Evolutionary conservation across 1,284 basidiomycete species (phyloP).

Genomic region (Tetrapyrgos nigripes): DNA sequence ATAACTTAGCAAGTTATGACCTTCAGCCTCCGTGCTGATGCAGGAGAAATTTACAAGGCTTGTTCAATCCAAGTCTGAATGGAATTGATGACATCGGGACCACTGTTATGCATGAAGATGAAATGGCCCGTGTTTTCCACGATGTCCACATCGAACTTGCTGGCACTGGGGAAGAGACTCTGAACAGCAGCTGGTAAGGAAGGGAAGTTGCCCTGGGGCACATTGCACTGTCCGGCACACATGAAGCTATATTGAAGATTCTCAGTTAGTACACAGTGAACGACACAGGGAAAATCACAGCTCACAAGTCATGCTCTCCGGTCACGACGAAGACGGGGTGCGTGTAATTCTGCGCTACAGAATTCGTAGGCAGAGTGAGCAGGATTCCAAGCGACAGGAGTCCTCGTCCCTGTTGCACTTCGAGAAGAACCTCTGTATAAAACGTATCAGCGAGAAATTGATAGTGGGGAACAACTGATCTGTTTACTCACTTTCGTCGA

Average conservation of each 20-base stretch:
- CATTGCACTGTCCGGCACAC: slow-evolving; percentile 23
- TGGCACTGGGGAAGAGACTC: slow-evolving; percentile 22
- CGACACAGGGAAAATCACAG: slow-evolving; percentile 28
- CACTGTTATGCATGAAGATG: slow-evolving; percentile 26
- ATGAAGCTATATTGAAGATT: slow-evolving; percentile 18
- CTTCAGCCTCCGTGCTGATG: no score
- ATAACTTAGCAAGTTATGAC: not conserved
- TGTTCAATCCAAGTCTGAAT: slow-evolving; percentile 17
- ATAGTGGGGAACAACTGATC: no score
- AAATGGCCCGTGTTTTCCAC: slow-evolving; percentile 27
- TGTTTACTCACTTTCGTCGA: slow-evolving; percentile 30
- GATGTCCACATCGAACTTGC: slow-evolving; percentile 21
- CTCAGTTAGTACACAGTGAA: not conserved
- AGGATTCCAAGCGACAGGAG: slow-evolving; percentile 40
- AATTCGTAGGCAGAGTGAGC: slow-evolving; percentile 25
- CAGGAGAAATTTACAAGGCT: not conserved
- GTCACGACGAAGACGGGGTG: slow-evolving; percentile 43
- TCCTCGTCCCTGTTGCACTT: slow-evolving; percentile 28
- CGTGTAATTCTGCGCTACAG: slow-evolving; percentile 30
- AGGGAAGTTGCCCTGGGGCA: slow-evolving; percentile 4
- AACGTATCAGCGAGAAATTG: slow-evolving; percentile 26
- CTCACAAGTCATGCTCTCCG: slow-evolving; percentile 42
- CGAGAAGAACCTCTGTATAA: slow-evolving; percentile 18
- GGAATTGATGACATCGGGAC: slow-evolving; percentile 14
- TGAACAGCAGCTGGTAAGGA: slow-evolving; percentile 17